These are phyloP conservation scores for Hypholoma fasciculare DNA, from an alignment of 768 basidiomycete species.

Conservation along the genomic window DNA sequence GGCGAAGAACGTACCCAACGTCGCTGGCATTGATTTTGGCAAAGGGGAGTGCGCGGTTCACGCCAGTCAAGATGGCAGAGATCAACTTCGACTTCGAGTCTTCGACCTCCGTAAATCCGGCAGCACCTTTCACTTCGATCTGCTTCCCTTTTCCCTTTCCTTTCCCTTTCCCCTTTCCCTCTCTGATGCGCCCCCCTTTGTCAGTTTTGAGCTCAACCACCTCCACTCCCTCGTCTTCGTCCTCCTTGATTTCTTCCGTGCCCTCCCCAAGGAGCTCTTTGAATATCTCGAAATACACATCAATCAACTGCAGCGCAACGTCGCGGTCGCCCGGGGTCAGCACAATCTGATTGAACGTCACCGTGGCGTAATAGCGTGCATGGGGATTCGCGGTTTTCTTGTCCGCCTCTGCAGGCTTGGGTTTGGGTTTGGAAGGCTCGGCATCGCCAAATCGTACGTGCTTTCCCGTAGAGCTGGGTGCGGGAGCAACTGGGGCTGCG, in stretches of 20 bases:
- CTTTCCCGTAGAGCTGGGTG: constrained; percentile 30
- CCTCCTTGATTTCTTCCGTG: constrained; percentile 37
- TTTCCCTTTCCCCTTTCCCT: constrained; percentile 32
- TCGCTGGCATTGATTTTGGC: constrained; percentile 76
- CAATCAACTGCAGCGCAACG: constrained; percentile 77
- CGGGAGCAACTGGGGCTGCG: constrained; percentile 33
- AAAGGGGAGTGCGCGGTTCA: constrained; percentile 94
- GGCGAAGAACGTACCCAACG: constrained; percentile 47
- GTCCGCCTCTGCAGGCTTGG: constrained; percentile 29
- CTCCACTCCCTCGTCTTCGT: constrained; percentile 36
- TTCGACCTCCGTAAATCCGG: constrained; percentile 73
- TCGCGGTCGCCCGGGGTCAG: constrained; percentile 66
- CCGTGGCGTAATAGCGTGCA: constrained; percentile 87
- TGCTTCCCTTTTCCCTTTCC: constrained; percentile 37
- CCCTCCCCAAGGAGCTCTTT: constrained; percentile 78
- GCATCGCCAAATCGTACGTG: constrained; percentile 56
- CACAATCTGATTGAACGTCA: constrained; percentile 94
- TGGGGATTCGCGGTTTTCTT: constrained; percentile 60
- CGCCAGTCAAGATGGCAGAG: constrained; percentile 89
- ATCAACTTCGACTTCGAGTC: constrained; percentile 81
- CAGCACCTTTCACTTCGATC: constrained; percentile 47
- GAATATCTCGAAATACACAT: constrained; percentile 95
- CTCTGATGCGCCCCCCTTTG: constrained; percentile 33
- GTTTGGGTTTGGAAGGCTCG: constrained; percentile 30
- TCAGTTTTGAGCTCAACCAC: constrained; percentile 32